Base-by-base conservation (phyloP, 306 rosid species). In the Medicago truncatula region DNA sequence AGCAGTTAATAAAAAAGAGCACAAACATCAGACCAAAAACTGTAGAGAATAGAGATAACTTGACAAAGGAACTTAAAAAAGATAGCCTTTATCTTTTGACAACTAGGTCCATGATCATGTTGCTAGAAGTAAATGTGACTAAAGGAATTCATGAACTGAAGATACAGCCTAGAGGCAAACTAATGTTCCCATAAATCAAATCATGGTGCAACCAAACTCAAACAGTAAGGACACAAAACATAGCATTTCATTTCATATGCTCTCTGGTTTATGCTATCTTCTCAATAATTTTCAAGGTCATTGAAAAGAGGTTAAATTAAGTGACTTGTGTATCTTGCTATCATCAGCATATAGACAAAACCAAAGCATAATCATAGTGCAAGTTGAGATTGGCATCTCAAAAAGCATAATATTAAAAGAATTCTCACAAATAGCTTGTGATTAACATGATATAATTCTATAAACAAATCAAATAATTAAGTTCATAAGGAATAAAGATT, bases 21-120 rank as follows among this genome's bases (percentile, higher is more conserved):
- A 17, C 76, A 77, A 59, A 73, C 25, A 41, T 61, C 53, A 41
- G 46, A 70, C 36, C 71, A 50, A 64, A 71, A 44, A 64, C 70
- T 50, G 47, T 58, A 57, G 25, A 57, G 70, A 65, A 53, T 49
- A 58, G 50, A 57, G 52, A 66, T 66, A 18, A 18, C 71, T 66
- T 66, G 23, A 12, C 7, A 53, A 25, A 10, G n/a, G 8, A 79
- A 79, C 18, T 9, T 8, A 46, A 4, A 44, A 80, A 61, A 46
- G 2, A 69, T 2, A 68, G 17, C 49, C 58, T 77, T 71, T 41
- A 73, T 67, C 75, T 76, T 72, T 70, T 57, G 81, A 36, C 49
- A 63, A 44, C 58, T 44, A 59, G 80, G 58, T 11, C 65, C 74
- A 77, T 82, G 71, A 82, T 82, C 74, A 66, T 36, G 61, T 46